Evolutionary conservation across 2,329 filamentous ascomycete species (phyloP).

Genomic region (Dothistroma septosporum): DNA sequence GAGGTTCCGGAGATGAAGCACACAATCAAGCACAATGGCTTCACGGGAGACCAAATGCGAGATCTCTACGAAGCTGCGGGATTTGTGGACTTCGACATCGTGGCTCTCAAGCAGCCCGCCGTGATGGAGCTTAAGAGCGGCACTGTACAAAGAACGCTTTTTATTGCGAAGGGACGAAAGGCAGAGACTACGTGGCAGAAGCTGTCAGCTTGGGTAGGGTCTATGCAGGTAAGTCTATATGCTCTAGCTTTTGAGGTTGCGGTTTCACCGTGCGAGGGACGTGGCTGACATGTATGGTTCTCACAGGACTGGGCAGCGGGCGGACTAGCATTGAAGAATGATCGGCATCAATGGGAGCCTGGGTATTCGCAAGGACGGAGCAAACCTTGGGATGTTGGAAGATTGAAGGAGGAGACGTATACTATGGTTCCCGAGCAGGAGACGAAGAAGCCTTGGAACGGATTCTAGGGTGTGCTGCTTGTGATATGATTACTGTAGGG

Average conservation of each 20-base stretch:
- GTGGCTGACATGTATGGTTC: not conserved
- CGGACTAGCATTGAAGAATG: constrained; percentile 3
- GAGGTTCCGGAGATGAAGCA: constrained; percentile 26
- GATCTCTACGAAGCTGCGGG: constrained; percentile 29
- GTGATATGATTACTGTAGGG: too few relatives aligned
- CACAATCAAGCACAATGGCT: constrained; percentile 36
- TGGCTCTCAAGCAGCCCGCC: constrained; percentile 27
- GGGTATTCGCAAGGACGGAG: not conserved
- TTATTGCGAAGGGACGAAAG: constrained; percentile 32
- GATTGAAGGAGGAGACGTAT: constrained; percentile 5
- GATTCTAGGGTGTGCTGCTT: not conserved
- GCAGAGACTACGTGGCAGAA: constrained; percentile 20
- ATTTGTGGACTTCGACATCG: constrained; percentile 31
- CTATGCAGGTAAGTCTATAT: constrained; percentile 6
- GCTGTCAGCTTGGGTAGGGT: constrained; percentile 16
- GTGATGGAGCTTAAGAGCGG: constrained; percentile 29
- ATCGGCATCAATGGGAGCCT: constrained; percentile 6
- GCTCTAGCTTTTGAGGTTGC: too few relatives aligned
- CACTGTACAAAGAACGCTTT: constrained; percentile 28
- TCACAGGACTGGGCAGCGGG: constrained; percentile 7
- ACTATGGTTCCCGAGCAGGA: not conserved
- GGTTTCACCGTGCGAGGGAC: not conserved
- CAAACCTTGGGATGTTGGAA: not conserved
- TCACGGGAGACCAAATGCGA: constrained; percentile 25
- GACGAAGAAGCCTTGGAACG: constrained; percentile 8